Evolutionary conservation across 2,329 filamentous ascomycete species (phyloP), one percentile per base, ranked within the genome.

Genomic region (Fusarium temperatum): DNA sequence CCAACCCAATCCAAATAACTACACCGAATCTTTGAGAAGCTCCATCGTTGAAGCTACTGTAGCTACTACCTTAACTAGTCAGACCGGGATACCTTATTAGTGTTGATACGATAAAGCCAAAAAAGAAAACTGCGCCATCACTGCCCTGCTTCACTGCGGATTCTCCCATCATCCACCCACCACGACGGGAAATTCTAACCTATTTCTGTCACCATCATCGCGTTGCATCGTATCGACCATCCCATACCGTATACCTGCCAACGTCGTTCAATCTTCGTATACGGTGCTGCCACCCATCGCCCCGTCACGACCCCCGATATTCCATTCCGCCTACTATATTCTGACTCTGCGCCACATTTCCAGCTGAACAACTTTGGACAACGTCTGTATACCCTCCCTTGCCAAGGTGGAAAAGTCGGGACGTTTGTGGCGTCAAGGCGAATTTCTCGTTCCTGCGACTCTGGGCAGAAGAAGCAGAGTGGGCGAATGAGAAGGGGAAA

Each of bases 381-480:
- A 66, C 70, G 39, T 74, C 45, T 45, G 54, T 48, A 53, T 38
- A 62, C 20, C 30, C 60, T 74, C 64, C 72, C 72, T 74, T 74
- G 72, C 72, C 72, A 74, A 74, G 72, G 59, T 74, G 72, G 64
- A 66, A 66, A 69, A 67, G 53, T 69, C 63, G 71, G 72, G 56
- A 69, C 35, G 30, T 47, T 24, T 45, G 72, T 72, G 64, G 68
- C 64, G 56, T 54, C 30, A 60, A 73, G 53, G 45, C 44, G 53
- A 67, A 30, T 42, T 47, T 61, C 50, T 67, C 48, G 57, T 66
- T 63, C 60, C 62, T 60, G 66, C 44, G 61, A 62, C 32, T 44
- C 45, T 74, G 47, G 53, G 32, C 38, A 51, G 58, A 53, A 68
- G 30, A 61, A 24, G 22, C 55, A 26, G 42, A 51, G 32, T 47